phyloP scores from a whole-genome alignment of 2,329 filamentous ascomycete genomes.

The Colletotrichum paranaense region DNA sequence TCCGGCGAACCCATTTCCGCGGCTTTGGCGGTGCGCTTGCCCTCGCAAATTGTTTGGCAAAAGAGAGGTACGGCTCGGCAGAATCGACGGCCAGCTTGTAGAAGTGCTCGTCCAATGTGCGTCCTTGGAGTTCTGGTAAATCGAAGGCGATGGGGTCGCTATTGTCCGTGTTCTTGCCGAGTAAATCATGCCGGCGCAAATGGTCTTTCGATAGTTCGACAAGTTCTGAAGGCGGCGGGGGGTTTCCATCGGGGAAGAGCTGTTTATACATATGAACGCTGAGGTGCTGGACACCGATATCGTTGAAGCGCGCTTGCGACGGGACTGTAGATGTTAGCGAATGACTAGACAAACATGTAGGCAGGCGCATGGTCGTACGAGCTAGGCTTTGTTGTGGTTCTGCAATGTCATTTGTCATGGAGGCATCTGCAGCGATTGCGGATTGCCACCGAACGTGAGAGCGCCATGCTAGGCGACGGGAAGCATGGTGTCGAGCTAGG shows the following conservation, averaged over 20 bases:
- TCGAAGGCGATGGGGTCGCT: conserved; percentile 84
- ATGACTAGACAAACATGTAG: neutral
- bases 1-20: conserved; percentile 78
- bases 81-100: conserved; percentile 86
- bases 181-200: conserved; percentile 83
- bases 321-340: conserved; percentile 48
- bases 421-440: conserved; percentile 42
- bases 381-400: conserved; percentile 48
- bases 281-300: conserved; percentile 94
- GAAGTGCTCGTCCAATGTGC: conserved; percentile 93
- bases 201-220: conserved; percentile 86
- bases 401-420: conserved; percentile 28
- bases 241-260: conserved; percentile 74
- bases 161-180: conserved; percentile 89
- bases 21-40: conserved; percentile 69
- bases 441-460: conserved; percentile 58
- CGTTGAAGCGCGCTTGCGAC: conserved; percentile 80
- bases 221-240: conserved; percentile 75
- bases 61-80: conserved; percentile 83
- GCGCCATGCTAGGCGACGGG: conserved; percentile 49
- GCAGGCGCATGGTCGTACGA: conserved; percentile 46
- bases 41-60: conserved; percentile 79
- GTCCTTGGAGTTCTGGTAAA: conserved; percentile 81
- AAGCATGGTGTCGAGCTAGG: conserved; percentile 61
- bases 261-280: conserved; percentile 86